Conservation (phyloP, 495 filamentous ascomycete genomes). For the Emericellopsis terricola region DNA sequence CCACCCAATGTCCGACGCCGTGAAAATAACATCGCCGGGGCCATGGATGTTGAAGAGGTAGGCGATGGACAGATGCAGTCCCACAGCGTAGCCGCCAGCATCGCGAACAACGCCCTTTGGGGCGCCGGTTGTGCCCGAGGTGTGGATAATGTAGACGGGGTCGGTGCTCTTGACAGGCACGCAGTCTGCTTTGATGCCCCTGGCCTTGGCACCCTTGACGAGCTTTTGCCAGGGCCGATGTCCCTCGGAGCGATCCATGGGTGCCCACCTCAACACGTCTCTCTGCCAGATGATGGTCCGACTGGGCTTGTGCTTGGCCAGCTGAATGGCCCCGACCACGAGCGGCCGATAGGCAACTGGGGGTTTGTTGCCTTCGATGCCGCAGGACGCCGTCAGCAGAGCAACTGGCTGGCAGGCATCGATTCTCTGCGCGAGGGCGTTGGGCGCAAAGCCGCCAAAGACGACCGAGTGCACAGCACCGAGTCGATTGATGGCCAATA, state of each 20-base stretch:
- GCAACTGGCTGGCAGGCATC: conserved; percentile 58
- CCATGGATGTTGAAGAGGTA: conserved; percentile 67
- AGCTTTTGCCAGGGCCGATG: conserved; percentile 68
- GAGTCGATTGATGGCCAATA: conserved; percentile 61
- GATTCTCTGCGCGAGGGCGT: conserved; percentile 73
- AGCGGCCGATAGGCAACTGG: conserved; percentile 53
- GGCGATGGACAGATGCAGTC: conserved; percentile 57
- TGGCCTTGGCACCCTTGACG: conserved; percentile 43
- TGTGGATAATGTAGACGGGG: conserved; percentile 82
- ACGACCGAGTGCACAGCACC: conserved; percentile 85
- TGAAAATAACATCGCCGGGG: conserved; percentile 71
- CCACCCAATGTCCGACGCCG: conserved; percentile 63
- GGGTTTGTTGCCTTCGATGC: conserved; percentile 73
- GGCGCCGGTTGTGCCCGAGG: conserved; percentile 62
- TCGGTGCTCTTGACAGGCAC: conserved; percentile 66
- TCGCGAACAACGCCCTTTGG: conserved; percentile 80
- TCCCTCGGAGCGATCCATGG: conserved; percentile 38
- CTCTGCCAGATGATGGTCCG: conserved; percentile 62
- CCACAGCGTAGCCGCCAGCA: conserved; percentile 77
- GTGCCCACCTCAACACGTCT: conserved; percentile 56
- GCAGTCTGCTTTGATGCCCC: conserved; percentile 45
- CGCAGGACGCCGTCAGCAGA: conserved; percentile 80
- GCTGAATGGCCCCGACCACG: conserved; percentile 44
- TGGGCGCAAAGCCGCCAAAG: conserved; percentile 76
- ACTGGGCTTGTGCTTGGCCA: conserved; percentile 42